phyloP scores from a whole-genome alignment of 352 stramenopile genomes.

The Phytophthora hibernalis region DNA sequence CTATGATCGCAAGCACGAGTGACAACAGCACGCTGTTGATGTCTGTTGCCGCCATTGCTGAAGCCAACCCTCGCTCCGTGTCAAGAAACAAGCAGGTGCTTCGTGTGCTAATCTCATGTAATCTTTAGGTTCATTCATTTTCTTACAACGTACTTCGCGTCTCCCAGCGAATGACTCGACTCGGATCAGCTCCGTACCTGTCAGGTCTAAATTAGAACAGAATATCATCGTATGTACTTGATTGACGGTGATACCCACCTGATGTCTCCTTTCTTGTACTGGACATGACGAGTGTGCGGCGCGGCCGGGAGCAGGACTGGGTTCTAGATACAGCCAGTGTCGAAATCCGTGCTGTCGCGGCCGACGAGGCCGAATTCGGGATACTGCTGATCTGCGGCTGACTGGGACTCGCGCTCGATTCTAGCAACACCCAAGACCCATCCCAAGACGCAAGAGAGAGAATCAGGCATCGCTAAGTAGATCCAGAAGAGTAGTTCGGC shows the following conservation, averaged over 20 bases:
- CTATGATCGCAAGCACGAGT: constrained; percentile 40
- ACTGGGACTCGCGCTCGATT: constrained; percentile 35
- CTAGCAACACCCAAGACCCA: constrained; percentile 36
- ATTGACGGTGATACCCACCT: constrained; percentile 33
- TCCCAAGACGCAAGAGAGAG: constrained; percentile 38
- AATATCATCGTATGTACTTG: constrained; percentile 28
- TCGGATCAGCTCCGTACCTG: constrained; percentile 41
- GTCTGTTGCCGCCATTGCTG: constrained; percentile 12
- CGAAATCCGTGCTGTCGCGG: constrained; percentile 48
- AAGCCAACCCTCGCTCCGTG: not conserved
- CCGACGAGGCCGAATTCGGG: constrained; percentile 37
- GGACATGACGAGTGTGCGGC: constrained; percentile 17
- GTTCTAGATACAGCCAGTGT: constrained; percentile 48
- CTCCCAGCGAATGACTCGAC: constrained; percentile 29
- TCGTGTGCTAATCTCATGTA: constrained; percentile 39
- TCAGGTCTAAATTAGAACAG: constrained; percentile 44
- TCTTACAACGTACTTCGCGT: constrained; percentile 46
- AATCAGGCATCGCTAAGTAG: constrained; percentile 36
- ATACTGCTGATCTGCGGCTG: constrained; percentile 36
- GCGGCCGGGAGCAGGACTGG: constrained; percentile 3
- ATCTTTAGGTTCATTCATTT: constrained; percentile 48
- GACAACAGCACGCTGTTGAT: constrained; percentile 15
- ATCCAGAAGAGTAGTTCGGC: constrained; percentile 29
- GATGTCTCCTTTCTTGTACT: constrained; percentile 36
- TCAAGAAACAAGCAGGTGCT: constrained; percentile 1